Evolutionary conservation across 805 yeast genomes (phyloP), one percentile per base, ranked within the genome.

Genomic region (Monosporozyma aerobia): DNA sequence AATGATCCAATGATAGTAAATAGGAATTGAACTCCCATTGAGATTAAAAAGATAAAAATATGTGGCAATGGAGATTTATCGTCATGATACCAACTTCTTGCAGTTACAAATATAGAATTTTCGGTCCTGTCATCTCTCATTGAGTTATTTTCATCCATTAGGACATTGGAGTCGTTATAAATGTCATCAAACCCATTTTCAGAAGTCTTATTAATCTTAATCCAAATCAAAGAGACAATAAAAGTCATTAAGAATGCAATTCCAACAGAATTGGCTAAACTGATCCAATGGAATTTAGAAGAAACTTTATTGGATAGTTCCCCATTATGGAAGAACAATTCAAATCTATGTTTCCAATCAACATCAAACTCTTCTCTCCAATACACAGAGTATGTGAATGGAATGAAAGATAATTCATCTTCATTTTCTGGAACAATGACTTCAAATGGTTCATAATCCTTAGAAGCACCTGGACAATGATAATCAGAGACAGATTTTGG

Each of bases 321-420:
- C n/a, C 80, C 85, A 58, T 77, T 77, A 54, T 80, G 75, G 57
- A 82, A 77, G 65, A 83, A 89, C 59, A 83, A 69, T 46, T 80
- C 80, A 94, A 95, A 87, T 59, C 96, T 74, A 54, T 81, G 74
- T 49, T 76, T 74, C 77, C 88, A 85, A 27, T 77, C 76, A 25
- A 86, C 72, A 2, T 80, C 76, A 44, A 72, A 70, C 54, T 89
- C 96, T 64, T 89, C 95, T 64, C 94, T 75, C 95, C 96, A 89
- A 63, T 85, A 85, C 2, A 90, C 89, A 0, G 96, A 80, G 60
- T 88, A 90, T 0, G 96, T 85, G 68, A 81, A 89, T 3, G 92
- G 90, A 35, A 89, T 77, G 39, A 73, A 63, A 1, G 71, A 63
- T n/a, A 66, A 60, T 11, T 71, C 74, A 16, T 54, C 59, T 33